Evolutionary conservation across 108 stramenopile species (phyloP).

Genomic region (Pseudonitzschia pungens): DNA sequence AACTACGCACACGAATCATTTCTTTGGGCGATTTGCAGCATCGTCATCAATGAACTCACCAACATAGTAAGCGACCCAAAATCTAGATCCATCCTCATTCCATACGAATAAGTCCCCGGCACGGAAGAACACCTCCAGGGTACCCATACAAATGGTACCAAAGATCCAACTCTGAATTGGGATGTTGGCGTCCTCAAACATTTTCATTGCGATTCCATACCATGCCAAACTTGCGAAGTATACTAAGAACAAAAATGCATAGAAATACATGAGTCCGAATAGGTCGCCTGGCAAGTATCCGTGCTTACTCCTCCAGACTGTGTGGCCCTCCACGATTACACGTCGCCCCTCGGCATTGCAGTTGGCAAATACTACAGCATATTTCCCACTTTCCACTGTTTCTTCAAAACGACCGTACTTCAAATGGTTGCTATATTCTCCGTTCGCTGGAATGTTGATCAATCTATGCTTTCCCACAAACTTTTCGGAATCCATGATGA

Average conservation of each 20-base stretch:
- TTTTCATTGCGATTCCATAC: slow-evolving; percentile 64
- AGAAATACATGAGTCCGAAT: slow-evolving; percentile 85
- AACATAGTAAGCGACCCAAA: slow-evolving; percentile 67
- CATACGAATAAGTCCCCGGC: slow-evolving; percentile 77
- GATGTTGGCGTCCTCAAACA: slow-evolving; percentile 70
- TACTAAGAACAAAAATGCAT: slow-evolving; percentile 39
- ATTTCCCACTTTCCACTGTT: slow-evolving; percentile 54
- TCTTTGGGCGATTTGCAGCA: not conserved
- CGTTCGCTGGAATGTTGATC: slow-evolving; percentile 59
- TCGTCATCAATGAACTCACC: slow-evolving; percentile 31
- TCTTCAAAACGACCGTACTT: slow-evolving; percentile 54
- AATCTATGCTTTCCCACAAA: slow-evolving; percentile 65
- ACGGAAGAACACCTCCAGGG: slow-evolving; percentile 72
- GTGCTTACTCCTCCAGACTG: slow-evolving; percentile 67
- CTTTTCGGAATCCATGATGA: slow-evolving; percentile 59
- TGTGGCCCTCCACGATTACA: slow-evolving; percentile 60
- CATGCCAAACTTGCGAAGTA: slow-evolving; percentile 56
- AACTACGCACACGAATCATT: not conserved
- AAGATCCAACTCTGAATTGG: slow-evolving; percentile 83
- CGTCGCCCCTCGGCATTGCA: slow-evolving; percentile 75
- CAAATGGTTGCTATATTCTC: slow-evolving; percentile 46
- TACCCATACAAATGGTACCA: slow-evolving; percentile 67
- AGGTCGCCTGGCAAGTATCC: slow-evolving; percentile 85
- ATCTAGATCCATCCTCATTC: slow-evolving; percentile 78
- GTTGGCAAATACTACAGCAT: slow-evolving; percentile 75